Base-by-base conservation (phyloP, 2,329 filamentous ascomycete genomes). In the Colletotrichum lini region DNA sequence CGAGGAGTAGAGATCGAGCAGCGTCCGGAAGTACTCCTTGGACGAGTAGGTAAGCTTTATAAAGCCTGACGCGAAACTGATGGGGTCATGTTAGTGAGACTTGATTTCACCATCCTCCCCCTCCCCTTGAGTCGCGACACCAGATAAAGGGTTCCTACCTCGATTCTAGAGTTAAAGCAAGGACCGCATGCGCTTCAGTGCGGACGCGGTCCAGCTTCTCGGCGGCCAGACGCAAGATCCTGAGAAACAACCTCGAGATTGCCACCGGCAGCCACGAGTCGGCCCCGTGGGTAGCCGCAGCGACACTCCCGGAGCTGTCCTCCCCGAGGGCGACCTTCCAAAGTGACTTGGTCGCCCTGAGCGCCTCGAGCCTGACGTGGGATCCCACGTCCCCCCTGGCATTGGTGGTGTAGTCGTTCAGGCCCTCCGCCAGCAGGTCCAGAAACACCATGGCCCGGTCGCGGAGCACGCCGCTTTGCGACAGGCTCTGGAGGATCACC, bases 151-250 rank as follows among this genome's bases (percentile, higher is more conserved):
- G 26, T 79, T 83, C 58, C 68, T 79, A 91, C 90, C 79, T 80
- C 30, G 83, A 73, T 35, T 81, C 74, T n/a, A 89, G 75, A 26
- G 83, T 76, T 56, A 87, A 74, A 5, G 82, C 81, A 56, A 92
- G 76, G 12, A 86, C 86, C 42, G 84, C 81, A 72, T 92, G 90
- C 1, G 91, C 92, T 73, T 90, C 88, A 0, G 89, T 84, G 30
- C 96, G 90, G 21, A 98, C 92, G 73, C 94, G 93, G 80, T 98
- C 96, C 2, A 98, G 87, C 79, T 97, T 98, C 81, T 99, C 96
- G 0, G 93, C 89, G 2, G 94, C 91, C 16, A 98, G 86, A 1
- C 95, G 89, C 42, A 94, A 84, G 2, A 87, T 82, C 38, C 84
- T 82, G 40, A 86, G 82, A 70, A 89, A 85, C 1, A 90, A 78